phyloP scores from a whole-genome alignment of 495 filamentous ascomycete genomes.

The Lophium mytilinum region DNA sequence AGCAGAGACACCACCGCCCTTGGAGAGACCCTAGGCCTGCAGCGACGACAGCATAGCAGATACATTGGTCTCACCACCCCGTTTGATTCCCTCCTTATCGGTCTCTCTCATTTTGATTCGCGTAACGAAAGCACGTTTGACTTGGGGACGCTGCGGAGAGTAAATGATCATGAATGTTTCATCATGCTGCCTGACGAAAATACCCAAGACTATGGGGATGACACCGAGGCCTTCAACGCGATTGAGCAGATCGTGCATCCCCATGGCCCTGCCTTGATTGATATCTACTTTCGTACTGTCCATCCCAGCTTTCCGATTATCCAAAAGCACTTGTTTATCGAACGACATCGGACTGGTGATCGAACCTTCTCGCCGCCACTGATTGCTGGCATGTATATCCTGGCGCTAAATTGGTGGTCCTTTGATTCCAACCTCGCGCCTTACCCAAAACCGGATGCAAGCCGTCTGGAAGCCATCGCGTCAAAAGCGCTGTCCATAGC shows the following conservation, averaged over 20 bases:
- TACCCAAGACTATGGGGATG: constrained; percentile 54
- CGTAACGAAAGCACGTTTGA: constrained; percentile 63
- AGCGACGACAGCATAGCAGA: constrained; percentile 34
- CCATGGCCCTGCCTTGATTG: constrained; percentile 70
- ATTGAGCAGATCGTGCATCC: constrained; percentile 78
- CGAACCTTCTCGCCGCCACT: constrained; percentile 74
- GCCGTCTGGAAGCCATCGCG: constrained; percentile 68
- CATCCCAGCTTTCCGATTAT: constrained; percentile 89
- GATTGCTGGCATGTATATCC: constrained; percentile 80
- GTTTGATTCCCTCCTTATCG: constrained; percentile 64
- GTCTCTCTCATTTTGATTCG: constrained; percentile 61
- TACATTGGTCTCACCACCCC: constrained; percentile 49
- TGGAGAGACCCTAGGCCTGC: constrained; percentile 35
- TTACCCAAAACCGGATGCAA: constrained; percentile 61
- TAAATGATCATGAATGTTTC: constrained; percentile 78
- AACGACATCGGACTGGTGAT: constrained; percentile 70
- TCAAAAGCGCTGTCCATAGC: constrained; percentile 64
- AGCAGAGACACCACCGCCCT: constrained; percentile 18
- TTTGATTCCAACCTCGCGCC: constrained; percentile 58
- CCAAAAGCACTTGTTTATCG: constrained; percentile 77
- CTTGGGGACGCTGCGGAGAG: constrained; percentile 64
- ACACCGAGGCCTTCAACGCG: constrained; percentile 59
- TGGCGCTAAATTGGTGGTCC: constrained; percentile 86
- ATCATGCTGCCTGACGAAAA: constrained; percentile 62
- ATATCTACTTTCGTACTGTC: constrained; percentile 79